phyloP scores from a whole-genome alignment of 2,329 filamentous ascomycete genomes.

The Calonectria pseudoturangicola region DNA sequence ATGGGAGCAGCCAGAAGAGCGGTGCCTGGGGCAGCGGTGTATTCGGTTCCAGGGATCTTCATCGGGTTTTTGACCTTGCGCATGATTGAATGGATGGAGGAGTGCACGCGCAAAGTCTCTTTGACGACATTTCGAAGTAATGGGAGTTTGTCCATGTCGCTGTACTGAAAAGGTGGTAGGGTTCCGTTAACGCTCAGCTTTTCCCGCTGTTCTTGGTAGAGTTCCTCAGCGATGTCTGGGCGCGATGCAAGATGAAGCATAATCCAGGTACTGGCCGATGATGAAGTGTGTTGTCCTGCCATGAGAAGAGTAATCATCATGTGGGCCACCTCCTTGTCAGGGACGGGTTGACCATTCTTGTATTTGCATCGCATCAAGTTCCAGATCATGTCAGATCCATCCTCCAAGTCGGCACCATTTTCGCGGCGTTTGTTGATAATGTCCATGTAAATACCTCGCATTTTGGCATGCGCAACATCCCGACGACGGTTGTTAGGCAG shows the following conservation, averaged over 20 bases:
- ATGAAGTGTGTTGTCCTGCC: slow-evolving; percentile 89
- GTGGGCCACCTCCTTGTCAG: slow-evolving; percentile 86
- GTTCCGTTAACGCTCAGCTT: slow-evolving; percentile 68
- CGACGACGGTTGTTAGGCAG: slow-evolving; percentile 84
- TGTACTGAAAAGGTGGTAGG: slow-evolving; percentile 75
- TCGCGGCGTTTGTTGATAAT: slow-evolving; percentile 80
- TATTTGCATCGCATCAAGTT: slow-evolving; percentile 86
- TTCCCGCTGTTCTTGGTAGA: slow-evolving; percentile 79
- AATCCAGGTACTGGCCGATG: slow-evolving; percentile 86
- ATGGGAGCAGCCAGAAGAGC: slow-evolving; percentile 65
- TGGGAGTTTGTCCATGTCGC: slow-evolving; percentile 75
- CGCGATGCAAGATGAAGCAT: slow-evolving; percentile 82
- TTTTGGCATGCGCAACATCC: slow-evolving; percentile 81
- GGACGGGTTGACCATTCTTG: slow-evolving; percentile 81
- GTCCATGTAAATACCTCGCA: slow-evolving; percentile 81
- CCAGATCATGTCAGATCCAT: slow-evolving; percentile 82
- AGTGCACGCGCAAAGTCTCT: slow-evolving; percentile 82
- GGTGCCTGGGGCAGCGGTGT: slow-evolving; percentile 72
- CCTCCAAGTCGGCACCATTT: slow-evolving; percentile 61
- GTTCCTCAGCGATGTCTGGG: slow-evolving; percentile 81
- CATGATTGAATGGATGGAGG: slow-evolving; percentile 84
- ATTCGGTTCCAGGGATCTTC: slow-evolving; percentile 73
- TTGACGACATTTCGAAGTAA: slow-evolving; percentile 80
- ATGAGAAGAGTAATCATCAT: slow-evolving; percentile 93
- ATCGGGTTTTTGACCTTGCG: slow-evolving; percentile 82